Conservation (phyloP, 352 stramenopile species). For the Phytophthora brassicae region DNA sequence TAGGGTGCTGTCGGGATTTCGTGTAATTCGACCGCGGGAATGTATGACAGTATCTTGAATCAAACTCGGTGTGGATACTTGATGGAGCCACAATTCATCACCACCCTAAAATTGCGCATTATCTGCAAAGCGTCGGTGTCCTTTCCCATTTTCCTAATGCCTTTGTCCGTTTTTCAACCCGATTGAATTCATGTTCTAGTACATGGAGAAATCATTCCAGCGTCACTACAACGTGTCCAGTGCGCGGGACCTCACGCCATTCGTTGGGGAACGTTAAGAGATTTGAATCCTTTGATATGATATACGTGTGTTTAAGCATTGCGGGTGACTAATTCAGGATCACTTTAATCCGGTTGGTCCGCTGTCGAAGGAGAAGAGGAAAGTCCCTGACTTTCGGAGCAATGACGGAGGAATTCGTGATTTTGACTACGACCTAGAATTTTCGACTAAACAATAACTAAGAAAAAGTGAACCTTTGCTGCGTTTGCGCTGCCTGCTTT, state of each 20-base stretch:
- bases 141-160: background rate
- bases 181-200: background rate
- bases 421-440: no score
- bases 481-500: no score
- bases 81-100: background rate
- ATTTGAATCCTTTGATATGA: background rate
- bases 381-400: background rate
- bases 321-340: no score
- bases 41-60: background rate
- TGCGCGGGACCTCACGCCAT: background rate
- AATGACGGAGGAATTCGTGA: no score
- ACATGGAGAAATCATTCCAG: background rate
- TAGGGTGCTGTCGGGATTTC: background rate
- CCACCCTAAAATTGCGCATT: background rate
- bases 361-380: background rate
- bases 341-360: background rate
- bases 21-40: background rate
- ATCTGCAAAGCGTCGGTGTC: background rate
- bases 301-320: no score
- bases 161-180: background rate
- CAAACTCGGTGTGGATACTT: background rate
- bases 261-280: background rate
- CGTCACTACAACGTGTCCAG: background rate
- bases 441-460: no score
- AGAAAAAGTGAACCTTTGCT: no score